Evolutionary conservation across 2,329 filamentous ascomycete species (phyloP).

Genomic region (Beauveria varroae): DNA sequence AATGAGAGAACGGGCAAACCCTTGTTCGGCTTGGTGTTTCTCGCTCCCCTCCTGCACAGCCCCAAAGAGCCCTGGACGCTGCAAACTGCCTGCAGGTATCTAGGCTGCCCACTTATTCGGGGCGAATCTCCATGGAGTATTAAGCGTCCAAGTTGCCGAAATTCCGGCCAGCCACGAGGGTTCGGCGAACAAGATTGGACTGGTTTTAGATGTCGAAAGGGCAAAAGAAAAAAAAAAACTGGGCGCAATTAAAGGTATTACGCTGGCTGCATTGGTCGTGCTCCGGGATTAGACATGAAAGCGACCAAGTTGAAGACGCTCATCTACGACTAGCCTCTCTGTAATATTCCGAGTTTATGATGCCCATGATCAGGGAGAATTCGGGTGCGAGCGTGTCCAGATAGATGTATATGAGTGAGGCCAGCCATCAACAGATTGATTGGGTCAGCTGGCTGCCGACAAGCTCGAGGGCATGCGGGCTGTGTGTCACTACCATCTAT

Average conservation of each 20-base stretch:
- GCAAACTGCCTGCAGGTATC: background rate
- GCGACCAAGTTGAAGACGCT: no score
- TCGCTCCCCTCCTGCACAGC: background rate
- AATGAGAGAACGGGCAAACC: background rate
- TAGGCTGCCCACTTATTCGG: background rate
- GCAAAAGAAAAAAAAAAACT: background rate
- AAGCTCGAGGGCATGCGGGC: constrained; percentile 30
- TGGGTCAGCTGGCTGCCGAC: constrained; percentile 33
- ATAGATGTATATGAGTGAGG: constrained; percentile 32
- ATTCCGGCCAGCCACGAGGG: background rate
- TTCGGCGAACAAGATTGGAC: background rate
- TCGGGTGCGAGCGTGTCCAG: constrained; percentile 37
- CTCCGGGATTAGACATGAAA: no score
- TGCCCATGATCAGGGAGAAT: constrained; percentile 29
- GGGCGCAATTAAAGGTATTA: background rate
- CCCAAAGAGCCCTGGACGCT: background rate
- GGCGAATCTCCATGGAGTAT: constrained; percentile 6
- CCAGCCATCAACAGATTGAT: constrained; percentile 38
- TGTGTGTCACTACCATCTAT: constrained; percentile 18
- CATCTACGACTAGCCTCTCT: no score
- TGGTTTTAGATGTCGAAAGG: background rate
- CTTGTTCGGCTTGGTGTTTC: background rate
- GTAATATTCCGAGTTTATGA: no score
- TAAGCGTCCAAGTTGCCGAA: constrained; percentile 8
- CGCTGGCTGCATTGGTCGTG: background rate